Conservation (phyloP, 2,329 filamentous ascomycete species). For the Rhinocladiella mackenziei region DNA sequence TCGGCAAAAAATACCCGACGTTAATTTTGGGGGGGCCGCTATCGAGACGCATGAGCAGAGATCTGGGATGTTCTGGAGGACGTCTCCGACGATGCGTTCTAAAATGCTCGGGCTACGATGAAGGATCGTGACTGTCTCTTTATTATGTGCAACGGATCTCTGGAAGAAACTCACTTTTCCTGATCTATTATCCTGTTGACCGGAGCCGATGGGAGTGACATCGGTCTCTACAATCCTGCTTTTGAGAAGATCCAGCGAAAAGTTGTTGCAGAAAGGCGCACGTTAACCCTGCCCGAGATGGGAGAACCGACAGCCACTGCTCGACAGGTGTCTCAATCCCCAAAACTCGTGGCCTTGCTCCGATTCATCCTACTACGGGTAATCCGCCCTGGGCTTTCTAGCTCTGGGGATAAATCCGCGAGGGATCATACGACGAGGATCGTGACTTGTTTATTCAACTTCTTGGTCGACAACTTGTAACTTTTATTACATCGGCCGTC, state of each 20-base stretch:
- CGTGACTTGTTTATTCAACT: conserved; percentile 74
- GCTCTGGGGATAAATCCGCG: conserved; percentile 75
- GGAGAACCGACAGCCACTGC: conserved; percentile 70
- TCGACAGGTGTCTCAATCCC: conserved; percentile 68
- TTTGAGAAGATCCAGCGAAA: conserved; percentile 78
- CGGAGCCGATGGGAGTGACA: conserved; percentile 67
- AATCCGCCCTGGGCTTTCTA: conserved; percentile 71
- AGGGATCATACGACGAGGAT: conserved; percentile 73
- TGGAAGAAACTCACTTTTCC: conserved; percentile 78
- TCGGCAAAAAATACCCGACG: conserved; percentile 71
- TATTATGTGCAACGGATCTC: conserved; percentile 59
- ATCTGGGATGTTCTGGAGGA: conserved; percentile 69
- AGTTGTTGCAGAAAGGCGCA: conserved; percentile 72
- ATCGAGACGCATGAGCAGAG: conserved; percentile 66
- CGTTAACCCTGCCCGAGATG: conserved; percentile 73
- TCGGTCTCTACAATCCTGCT: conserved; percentile 72
- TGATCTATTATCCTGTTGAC: conserved; percentile 74
- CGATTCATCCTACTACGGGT: conserved; percentile 73
- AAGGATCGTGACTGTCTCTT: conserved; percentile 78
- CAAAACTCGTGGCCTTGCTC: conserved; percentile 73
- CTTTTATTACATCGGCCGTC: conserved; percentile 75
- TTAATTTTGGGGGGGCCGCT: conserved; percentile 73
- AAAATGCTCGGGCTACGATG: conserved; percentile 74
- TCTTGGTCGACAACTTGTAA: conserved; percentile 69
- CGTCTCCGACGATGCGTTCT: conserved; percentile 63